Base-by-base conservation (phyloP, 2,329 filamentous ascomycete genomes). In the Elsinoe australis region DNA sequence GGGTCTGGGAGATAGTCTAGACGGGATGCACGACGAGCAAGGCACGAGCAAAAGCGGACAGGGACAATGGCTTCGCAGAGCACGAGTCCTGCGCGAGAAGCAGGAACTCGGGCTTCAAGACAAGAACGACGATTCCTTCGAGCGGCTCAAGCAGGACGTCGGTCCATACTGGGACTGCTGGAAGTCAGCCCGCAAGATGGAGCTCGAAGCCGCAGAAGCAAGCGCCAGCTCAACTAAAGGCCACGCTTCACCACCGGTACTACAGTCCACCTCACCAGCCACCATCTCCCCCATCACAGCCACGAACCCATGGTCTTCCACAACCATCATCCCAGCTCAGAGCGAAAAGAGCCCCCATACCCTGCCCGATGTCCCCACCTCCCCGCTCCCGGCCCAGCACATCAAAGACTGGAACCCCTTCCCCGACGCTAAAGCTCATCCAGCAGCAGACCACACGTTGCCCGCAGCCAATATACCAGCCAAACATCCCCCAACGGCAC, bases 131-230 rank as follows among this genome's bases (percentile, higher is more conserved):
- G 52, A 47, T 2, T 57, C 60, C 21, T 36, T 64, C 34, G 54
- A 58, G 18, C 54, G 55, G 6, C 55, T 62, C 54, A 62, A 60
- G 49, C 56, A 59, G 41, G 55, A 63, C 32, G 58, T 56, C 4
- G 62, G 62, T 6, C 33, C 52, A 1, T 53, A 52, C 1, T 64
- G 57, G 49, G 56, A 57, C n/a, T 48, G 44, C 17, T 63, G 59
- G 59, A 61, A 58, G 45, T 52, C 54, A 12, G 49, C 57, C 15
- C 51, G 61, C 8, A 49, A 57, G 18, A 39, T 52, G 28, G 55
- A 60, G 29, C 49, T 61, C 9, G 52, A 53, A n/a, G 55, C 58
- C 22, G 47, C 55, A 50, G 47, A 52, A 38, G 19, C 7, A 7
- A 12, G 12, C 26, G 26, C 26, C 12, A 12, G 26, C 26, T 29